These are phyloP conservation scores for Austropuccinia psidii DNA, from an alignment of 1,284 basidiomycete species.

Conservation along the genomic window DNA sequence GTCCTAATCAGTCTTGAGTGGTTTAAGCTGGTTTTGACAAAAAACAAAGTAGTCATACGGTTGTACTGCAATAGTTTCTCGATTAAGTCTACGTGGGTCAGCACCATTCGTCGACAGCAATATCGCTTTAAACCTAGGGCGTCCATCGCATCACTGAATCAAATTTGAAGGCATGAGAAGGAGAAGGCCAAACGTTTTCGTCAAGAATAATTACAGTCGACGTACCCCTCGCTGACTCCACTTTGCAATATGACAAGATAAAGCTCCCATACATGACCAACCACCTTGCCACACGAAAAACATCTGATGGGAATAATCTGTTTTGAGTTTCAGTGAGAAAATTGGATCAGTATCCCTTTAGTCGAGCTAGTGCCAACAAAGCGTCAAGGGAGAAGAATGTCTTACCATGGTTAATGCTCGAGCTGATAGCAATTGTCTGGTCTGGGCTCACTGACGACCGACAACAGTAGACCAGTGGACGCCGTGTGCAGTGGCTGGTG, in stretches of 20 bases:
- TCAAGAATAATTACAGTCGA: neutral
- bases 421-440: too few species aligned
- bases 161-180: neutral
- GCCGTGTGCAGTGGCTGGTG: too few species aligned
- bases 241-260: conserved; percentile 32
- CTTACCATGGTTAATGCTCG: too few species aligned
- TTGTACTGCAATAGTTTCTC: conserved; percentile 94
- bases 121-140: conserved; percentile 84
- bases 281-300: conserved; percentile 87
- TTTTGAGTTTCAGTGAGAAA: too few species aligned
- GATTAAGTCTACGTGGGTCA: conserved; percentile 94
- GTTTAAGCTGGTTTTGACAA: neutral
- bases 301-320: conserved; percentile 79
- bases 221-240: conserved; percentile 33
- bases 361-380: too few species aligned
- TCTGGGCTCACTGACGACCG: too few species aligned
- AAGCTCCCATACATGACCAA: conserved; percentile 52
- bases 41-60: conserved; percentile 57
- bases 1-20: neutral
- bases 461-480: too few species aligned
- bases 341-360: too few species aligned
- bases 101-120: conserved; percentile 93
- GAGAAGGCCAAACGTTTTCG: neutral
- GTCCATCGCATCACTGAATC: conserved; percentile 79
- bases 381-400: too few species aligned